Evolutionary conservation across 345 rosid genomes (phyloP).

Genomic region (Populus simonii): DNA sequence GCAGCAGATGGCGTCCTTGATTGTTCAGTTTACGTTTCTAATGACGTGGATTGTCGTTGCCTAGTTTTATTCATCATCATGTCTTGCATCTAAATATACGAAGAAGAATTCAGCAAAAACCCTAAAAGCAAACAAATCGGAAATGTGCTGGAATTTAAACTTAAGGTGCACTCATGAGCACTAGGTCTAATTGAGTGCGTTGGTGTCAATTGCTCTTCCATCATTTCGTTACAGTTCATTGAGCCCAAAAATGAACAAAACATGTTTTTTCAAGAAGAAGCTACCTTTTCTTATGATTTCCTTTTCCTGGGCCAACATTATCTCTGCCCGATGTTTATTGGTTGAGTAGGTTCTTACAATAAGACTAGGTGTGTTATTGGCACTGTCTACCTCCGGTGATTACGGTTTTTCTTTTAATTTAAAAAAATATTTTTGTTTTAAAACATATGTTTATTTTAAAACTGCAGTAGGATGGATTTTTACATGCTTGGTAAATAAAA

Average conservation of each 20-base stretch:
- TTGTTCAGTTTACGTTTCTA: neutral
- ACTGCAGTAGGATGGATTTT: too few species aligned
- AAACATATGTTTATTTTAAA: too few species aligned
- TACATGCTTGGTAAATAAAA: too few species aligned
- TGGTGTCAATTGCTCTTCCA: neutral
- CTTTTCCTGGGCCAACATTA: neutral
- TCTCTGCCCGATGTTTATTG: too few species aligned
- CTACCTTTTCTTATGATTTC: neutral
- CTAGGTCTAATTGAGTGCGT: constrained; percentile 10
- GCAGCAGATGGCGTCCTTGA: neutral
- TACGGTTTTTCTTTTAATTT: too few species aligned
- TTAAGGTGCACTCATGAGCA: constrained; percentile 33
- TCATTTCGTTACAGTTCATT: neutral
- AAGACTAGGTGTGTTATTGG: too few species aligned
- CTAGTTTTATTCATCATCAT: neutral
- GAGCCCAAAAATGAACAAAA: neutral
- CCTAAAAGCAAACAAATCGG: constrained; percentile 2
- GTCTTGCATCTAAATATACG: neutral
- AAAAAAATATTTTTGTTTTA: too few species aligned
- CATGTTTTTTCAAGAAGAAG: neutral
- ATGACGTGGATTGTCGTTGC: neutral
- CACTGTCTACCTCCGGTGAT: too few species aligned
- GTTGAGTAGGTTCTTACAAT: too few species aligned
- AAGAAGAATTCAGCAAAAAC: neutral
- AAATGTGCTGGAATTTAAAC: constrained; percentile 39